These are phyloP conservation scores for Tricholoma flavovirens DNA, from an alignment of 768 basidiomycete species.

Conservation along the genomic window DNA sequence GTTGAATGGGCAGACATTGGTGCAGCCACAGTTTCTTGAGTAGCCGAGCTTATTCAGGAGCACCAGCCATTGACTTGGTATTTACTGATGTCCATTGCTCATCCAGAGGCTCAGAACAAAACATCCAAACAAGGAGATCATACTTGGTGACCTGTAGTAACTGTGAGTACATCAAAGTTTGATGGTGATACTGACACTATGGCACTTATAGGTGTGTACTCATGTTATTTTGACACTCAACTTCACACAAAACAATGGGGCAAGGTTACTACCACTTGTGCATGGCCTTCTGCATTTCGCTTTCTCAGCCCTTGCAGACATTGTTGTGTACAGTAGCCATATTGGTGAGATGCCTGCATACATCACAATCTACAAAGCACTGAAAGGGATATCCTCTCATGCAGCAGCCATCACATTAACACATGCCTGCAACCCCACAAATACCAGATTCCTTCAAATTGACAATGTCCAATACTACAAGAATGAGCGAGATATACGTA, in stretches of 20 bases:
- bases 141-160: neutral
- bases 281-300: conserved; percentile 17
- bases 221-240: conserved; percentile 8
- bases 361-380: conserved; percentile 15
- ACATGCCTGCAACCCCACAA: conserved; percentile 12
- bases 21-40: no score
- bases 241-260: conserved; percentile 13
- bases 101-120: no score
- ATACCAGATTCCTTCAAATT: conserved; percentile 14
- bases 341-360: conserved; percentile 15
- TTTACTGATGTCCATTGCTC: neutral
- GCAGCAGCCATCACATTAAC: neutral
- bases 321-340: conserved; percentile 12
- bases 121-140: no score
- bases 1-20: no score
- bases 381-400: no score
- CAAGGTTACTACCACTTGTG: conserved; percentile 15
- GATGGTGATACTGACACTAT: no score
- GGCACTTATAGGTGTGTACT: conserved; percentile 8
- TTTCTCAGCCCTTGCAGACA: conserved; percentile 9
- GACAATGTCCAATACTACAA: conserved; percentile 28
- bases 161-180: neutral
- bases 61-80: neutral
- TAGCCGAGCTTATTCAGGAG: no score
- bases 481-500: conserved; percentile 19